Evolutionary conservation across 257 asterid genomes (phyloP).

Genomic region (Fraxinus pennsylvanica): DNA sequence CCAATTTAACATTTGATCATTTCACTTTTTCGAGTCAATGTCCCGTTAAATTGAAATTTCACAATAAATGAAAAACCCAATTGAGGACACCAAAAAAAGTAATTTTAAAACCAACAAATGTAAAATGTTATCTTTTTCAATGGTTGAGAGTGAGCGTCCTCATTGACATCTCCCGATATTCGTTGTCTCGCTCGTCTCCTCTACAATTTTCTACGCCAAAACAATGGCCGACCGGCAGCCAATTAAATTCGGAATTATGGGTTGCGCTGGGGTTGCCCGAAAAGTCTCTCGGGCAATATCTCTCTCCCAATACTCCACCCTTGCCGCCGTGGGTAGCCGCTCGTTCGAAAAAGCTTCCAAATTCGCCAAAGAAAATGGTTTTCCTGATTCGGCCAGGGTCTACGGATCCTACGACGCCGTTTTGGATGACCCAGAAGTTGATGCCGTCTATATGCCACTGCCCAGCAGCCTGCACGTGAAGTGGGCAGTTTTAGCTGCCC

Average conservation of each 20-base stretch:
- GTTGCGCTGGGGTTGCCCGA: conserved; percentile 67
- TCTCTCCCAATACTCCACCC: conserved; percentile 55
- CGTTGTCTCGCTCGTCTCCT: no score
- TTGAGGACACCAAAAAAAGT: no score
- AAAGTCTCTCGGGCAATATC: conserved; percentile 54
- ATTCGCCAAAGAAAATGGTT: conserved; percentile 54
- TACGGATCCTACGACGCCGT: conserved; percentile 66
- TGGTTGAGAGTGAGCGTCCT: no score
- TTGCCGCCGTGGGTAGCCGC: conserved; percentile 69
- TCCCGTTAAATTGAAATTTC: no score
- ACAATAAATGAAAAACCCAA: no score
- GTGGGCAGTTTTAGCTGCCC: conserved; percentile 79
- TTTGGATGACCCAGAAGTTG: conserved; percentile 65
- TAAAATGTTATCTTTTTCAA: no score
- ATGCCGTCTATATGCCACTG: conserved; percentile 66
- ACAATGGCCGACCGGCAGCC: conserved; percentile 3
- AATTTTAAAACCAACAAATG: no score
- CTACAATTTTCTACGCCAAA: no score
- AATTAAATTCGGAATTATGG: conserved; percentile 56
- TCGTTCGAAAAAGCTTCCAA: conserved; percentile 54
- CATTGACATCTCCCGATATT: no score
- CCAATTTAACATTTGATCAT: no score
- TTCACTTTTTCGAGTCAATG: no score
- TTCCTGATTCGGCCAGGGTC: conserved; percentile 52
- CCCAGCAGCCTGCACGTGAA: conserved; percentile 69